A percentile compares a stretch with the other conserved stretches of the same genome.
phyloP scores from a whole-genome alignment of 176 grass and related monocot species.

The Carex scoparia region DNA sequence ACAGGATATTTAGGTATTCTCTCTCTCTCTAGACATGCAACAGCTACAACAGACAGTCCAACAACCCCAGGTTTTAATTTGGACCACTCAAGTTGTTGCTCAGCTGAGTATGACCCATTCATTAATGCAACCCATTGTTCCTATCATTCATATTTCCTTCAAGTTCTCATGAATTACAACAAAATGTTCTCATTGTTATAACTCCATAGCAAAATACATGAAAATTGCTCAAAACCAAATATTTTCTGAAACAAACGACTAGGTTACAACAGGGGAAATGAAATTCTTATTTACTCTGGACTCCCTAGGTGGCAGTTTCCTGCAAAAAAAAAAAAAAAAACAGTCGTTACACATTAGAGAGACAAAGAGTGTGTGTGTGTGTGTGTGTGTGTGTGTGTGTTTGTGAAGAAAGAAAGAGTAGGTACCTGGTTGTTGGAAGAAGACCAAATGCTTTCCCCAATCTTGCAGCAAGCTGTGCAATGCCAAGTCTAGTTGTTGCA shows the following conservation, averaged over 20 bases:
- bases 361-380: background rate
- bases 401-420: background rate
- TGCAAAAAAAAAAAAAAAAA: constrained; percentile 16
- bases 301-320: constrained; percentile 51
- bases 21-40: too few species aligned
- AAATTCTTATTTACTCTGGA: constrained; percentile 41
- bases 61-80: too few species aligned
- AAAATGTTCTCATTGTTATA: background rate
- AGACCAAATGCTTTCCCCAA: constrained; percentile 56
- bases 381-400: too few species aligned
- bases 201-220: background rate
- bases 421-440: constrained; percentile 64
- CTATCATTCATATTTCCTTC: too few species aligned
- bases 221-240: background rate
- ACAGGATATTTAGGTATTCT: too few species aligned
- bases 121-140: too few species aligned
- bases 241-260: constrained; percentile 24
- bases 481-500: constrained; percentile 44
- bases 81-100: too few species aligned
- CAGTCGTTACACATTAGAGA: background rate
- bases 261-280: background rate
- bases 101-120: too few species aligned
- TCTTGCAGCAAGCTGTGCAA: constrained; percentile 54
- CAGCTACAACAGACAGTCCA: too few species aligned
- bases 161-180: background rate